Base-by-base conservation (phyloP, 345 rosid genomes). In the Ricinus communis region DNA sequence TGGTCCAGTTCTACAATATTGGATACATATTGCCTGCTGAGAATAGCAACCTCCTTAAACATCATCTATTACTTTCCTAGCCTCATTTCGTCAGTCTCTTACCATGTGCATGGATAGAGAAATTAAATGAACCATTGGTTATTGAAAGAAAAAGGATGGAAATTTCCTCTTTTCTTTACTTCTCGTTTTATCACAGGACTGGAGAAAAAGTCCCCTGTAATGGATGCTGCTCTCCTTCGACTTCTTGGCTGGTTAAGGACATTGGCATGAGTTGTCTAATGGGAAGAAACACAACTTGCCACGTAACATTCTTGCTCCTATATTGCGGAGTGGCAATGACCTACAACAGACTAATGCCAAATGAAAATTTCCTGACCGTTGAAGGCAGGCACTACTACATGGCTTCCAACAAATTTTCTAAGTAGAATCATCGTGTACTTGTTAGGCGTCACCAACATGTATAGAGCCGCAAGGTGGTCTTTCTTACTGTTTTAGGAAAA, bases 171-270 rank as follows among this genome's bases (percentile, higher is more conserved):
- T 27, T 1, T 41, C n/a, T 22, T 68, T 68, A 5, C 43, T 64
- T 24, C 16, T 41, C 21, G 16, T 45, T 43, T 52, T 21, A 9
- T 57, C 30, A 33, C 68, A 87, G 94, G 98, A 49, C 83, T 93
- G 64, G 96, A 88, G 91, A 91, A 83, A 81, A 93, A 77, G 81
- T 88, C 94, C 64, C 83, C 79, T 21, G 45, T 86, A 68, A 58
- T 91, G 68, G 98, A 91, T 79, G 70, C 69, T 73, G 98, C 84
- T 19, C 93, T 88, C 74, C 97, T 90, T 53, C 65, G 85, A 43
- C 74, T 90, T 68, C 90, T 90, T 71, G 82, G 90, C 66, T 93
- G 96, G 96, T 69, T 91, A 63, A 85, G 98, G 71, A 86, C 96
- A 24, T 75, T 91, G 55, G 98, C 96, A 36, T 87, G 78, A 86